Conservation (phyloP, 805 yeast genomes). For the Wickerhamiella vanderwaltii region DNA sequence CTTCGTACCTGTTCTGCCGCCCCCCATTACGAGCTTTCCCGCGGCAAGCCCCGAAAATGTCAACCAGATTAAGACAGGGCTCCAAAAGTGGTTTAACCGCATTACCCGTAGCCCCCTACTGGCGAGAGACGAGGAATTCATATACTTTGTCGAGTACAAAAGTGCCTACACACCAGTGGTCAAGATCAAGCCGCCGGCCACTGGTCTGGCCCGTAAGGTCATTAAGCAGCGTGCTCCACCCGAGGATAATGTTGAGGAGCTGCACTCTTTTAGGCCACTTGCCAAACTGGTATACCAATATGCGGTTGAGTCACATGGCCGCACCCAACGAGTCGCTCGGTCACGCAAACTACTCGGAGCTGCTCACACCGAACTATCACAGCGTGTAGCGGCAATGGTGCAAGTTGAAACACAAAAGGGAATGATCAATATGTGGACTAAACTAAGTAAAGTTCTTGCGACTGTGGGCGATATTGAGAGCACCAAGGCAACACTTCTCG, state of each 20-base stretch:
- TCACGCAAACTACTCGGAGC: constrained; percentile 37
- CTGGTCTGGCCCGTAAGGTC: constrained; percentile 80
- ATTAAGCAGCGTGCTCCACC: constrained; percentile 88
- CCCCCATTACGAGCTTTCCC: constrained; percentile 63
- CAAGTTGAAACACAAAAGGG: constrained; percentile 31
- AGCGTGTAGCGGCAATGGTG: constrained; percentile 21
- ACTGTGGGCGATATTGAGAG: constrained; percentile 67
- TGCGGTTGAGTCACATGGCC: constrained; percentile 39
- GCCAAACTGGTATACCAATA: constrained; percentile 61
- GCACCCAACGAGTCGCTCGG: constrained; percentile 44
- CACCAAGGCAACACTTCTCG: constrained; percentile 55
- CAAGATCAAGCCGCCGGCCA: constrained; percentile 52
- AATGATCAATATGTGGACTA: constrained; percentile 67
- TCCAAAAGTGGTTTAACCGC: constrained; percentile 82
- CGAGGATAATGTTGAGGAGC: constrained; percentile 68
- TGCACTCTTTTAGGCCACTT: constrained; percentile 77
- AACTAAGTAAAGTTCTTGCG: constrained; percentile 54
- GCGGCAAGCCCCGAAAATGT: constrained; percentile 74
- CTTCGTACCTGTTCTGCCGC: constrained; percentile 82
- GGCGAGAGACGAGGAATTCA: constrained; percentile 76
- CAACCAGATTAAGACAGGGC: constrained; percentile 39
- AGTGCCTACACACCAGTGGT: constrained; percentile 53
- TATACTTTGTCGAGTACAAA: constrained; percentile 70
- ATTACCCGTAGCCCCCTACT: constrained; percentile 65
- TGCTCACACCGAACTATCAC: constrained; percentile 45